Conservation (phyloP, 2,329 filamentous ascomycete genomes). For the Acarospora socialis region DNA sequence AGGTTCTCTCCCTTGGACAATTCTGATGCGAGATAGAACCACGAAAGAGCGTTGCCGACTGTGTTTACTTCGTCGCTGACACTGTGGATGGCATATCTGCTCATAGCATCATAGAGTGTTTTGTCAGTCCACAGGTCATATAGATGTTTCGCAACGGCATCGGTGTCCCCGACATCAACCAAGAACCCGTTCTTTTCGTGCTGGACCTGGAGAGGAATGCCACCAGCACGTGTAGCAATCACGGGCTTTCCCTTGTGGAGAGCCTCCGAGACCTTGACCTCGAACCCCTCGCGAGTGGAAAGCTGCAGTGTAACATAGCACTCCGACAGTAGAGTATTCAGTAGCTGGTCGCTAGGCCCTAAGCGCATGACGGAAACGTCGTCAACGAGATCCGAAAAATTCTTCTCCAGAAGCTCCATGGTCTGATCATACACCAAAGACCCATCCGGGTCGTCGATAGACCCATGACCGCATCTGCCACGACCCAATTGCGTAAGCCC, state of each 20-base stretch:
- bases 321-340: conserved; percentile 61
- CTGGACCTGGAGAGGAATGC: conserved; percentile 65
- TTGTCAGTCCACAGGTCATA: conserved; percentile 51
- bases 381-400: conserved; percentile 46
- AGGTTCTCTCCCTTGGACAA: conserved; percentile 44
- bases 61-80: conserved; percentile 74
- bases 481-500: conserved; percentile 1
- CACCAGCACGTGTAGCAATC: conserved; percentile 62
- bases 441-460: conserved; percentile 68
- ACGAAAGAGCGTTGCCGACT: conserved; percentile 60
- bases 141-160: conserved; percentile 53
- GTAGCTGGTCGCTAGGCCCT: conserved; percentile 62
- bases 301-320: conserved; percentile 63
- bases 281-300: conserved; percentile 69
- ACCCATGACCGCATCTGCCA: conserved; percentile 65
- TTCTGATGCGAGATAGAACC: conserved; percentile 63
- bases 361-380: conserved; percentile 65
- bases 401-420: conserved; percentile 48
- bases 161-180: conserved; percentile 55
- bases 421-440: conserved; percentile 58
- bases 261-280: conserved; percentile 75
- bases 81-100: conserved; percentile 44
- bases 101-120: conserved; percentile 52
- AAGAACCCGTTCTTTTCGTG: conserved; percentile 59
- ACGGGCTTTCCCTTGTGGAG: conserved; percentile 67